A percentile compares a stretch with the other conserved stretches of the same genome.
These are phyloP conservation scores for Pisolithus orientalis DNA, from an alignment of 768 basidiomycete species.

Conservation along the genomic window DNA sequence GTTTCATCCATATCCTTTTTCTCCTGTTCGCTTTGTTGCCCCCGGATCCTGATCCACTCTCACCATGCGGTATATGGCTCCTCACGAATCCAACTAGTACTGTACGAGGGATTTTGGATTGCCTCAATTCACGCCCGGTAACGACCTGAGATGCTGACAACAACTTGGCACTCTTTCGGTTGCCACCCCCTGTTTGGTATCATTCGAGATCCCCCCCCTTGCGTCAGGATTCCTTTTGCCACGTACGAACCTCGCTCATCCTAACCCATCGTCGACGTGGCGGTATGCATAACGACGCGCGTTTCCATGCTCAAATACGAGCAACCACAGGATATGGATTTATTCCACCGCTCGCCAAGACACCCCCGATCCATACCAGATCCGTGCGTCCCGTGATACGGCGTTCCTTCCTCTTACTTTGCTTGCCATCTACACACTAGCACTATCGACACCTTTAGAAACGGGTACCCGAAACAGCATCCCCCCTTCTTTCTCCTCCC, in stretches of 20 bases:
- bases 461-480: not conserved
- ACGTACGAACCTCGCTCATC: not conserved
- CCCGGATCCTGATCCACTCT: not conserved
- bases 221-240: not conserved
- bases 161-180: not conserved
- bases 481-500: not conserved
- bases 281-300: not conserved
- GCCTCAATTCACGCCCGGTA: no score
- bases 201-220: not conserved
- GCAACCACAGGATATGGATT: not conserved
- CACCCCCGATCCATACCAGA: not conserved
- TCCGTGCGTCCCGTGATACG: not conserved
- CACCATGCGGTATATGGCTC: not conserved
- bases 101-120: not conserved
- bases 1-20: not conserved
- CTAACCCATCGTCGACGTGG: conserved; percentile 1
- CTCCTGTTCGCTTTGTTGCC: not conserved
- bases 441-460: not conserved
- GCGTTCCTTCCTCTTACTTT: not conserved
- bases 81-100: not conserved
- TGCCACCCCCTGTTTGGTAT: not conserved
- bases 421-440: not conserved
- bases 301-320: conserved; percentile 1
- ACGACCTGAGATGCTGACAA: no score
- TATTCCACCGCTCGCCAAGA: not conserved